A percentile compares a stretch with the other conserved stretches of the same genome.
These are phyloP conservation scores for Porphyrellus cyaneotinctus DNA, from an alignment of 768 basidiomycete genomes.

Conservation along the genomic window DNA sequence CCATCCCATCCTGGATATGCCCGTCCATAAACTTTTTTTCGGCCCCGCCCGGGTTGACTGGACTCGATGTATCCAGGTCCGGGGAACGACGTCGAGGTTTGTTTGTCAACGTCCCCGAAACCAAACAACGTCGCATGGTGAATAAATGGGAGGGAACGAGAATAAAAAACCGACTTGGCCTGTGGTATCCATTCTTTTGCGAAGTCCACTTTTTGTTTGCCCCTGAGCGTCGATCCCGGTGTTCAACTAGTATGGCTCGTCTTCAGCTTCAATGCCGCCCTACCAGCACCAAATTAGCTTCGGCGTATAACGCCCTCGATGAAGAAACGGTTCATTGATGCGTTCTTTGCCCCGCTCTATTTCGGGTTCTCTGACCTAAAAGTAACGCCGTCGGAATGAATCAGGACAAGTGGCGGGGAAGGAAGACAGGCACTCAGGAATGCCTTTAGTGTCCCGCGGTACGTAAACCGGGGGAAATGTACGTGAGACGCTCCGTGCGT, in stretches of 20 bases:
- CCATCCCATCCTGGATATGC: background rate
- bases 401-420: background rate
- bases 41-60: background rate
- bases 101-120: conserved; percentile 13
- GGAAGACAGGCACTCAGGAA: conserved; percentile 4
- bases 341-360: conserved; percentile 1
- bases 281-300: background rate
- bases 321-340: background rate
- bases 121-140: conserved; percentile 17
- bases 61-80: background rate
- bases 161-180: background rate
- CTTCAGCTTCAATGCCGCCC: background rate
- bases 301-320: background rate
- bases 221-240: conserved; percentile 13
- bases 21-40: background rate
- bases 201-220: conserved; percentile 4
- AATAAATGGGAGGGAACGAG: conserved; percentile 7
- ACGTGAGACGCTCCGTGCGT: conserved; percentile 6
- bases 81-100: background rate
- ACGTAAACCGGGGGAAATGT: conserved; percentile 16
- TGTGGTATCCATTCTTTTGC: conserved; percentile 1
- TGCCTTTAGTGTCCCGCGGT: conserved; percentile 2
- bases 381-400: background rate
- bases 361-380: background rate
- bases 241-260: conserved; percentile 3